phyloP scores from a whole-genome alignment of 1,284 basidiomycete genomes.

The Leccinum subfulvum region DNA sequence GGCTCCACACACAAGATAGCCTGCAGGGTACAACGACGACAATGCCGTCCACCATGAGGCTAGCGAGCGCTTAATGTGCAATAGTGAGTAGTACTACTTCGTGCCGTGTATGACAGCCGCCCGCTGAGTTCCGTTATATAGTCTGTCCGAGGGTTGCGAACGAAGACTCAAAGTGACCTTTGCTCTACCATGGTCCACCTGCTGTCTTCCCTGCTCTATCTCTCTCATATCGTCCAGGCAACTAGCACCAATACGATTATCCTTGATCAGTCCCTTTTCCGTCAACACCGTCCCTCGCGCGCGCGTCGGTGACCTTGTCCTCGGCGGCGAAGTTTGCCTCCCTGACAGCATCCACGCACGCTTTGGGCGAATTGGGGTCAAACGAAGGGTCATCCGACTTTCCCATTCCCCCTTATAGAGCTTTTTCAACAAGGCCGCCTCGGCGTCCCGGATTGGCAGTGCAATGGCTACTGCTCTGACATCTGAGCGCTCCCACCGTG shows the following conservation, averaged over 20 bases:
- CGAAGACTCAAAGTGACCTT: neutral
- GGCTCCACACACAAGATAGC: neutral
- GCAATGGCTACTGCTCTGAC: too few relatives aligned
- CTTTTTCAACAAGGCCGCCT: constrained; percentile 77
- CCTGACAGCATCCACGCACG: constrained; percentile 75
- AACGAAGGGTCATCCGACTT: constrained; percentile 49
- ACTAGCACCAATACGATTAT: constrained; percentile 34
- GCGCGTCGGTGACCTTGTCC: constrained; percentile 80
- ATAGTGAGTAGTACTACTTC: neutral
- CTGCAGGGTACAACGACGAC: neutral
- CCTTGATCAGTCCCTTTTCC: constrained; percentile 82
- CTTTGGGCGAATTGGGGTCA: constrained; percentile 81
- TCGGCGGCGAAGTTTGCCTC: constrained; percentile 64
- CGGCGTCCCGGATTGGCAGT: constrained; percentile 77
- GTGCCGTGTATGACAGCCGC: neutral
- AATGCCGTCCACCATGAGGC: neutral
- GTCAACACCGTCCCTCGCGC: constrained; percentile 54
- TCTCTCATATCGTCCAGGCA: neutral
- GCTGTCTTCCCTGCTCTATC: neutral
- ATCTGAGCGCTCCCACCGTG: too few relatives aligned
- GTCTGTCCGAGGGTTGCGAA: neutral
- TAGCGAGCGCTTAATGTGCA: neutral
- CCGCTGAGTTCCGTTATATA: neutral
- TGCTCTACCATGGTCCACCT: neutral
- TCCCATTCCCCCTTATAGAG: constrained; percentile 58